These are phyloP conservation scores for Flaveria linearis DNA, from an alignment of 129 eudicot species.

Conservation along the genomic window DNA sequence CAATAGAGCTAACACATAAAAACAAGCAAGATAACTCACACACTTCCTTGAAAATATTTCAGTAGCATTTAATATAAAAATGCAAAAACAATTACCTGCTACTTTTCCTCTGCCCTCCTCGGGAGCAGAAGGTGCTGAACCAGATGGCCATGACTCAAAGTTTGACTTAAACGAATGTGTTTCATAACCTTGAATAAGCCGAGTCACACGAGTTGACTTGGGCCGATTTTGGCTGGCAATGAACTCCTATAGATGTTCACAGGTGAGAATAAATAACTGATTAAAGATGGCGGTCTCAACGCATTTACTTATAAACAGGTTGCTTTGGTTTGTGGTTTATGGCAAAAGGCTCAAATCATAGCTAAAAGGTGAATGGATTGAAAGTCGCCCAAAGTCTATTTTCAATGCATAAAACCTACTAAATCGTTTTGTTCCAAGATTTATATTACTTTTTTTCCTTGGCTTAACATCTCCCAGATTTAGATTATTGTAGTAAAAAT, in stretches of 20 bases:
- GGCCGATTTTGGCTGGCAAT: conserved; percentile 79
- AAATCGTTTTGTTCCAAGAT: neutral
- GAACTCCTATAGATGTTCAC: conserved; percentile 58
- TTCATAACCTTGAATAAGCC: conserved; percentile 97
- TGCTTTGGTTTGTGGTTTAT: neutral
- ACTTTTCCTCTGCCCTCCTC: conserved; percentile 99
- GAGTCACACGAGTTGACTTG: conserved; percentile 87
- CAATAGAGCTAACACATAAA: conserved; percentile 63
- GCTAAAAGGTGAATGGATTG: neutral
- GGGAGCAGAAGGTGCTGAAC: conserved; percentile 83
- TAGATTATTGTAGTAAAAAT: neutral
- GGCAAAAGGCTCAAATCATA: conserved; percentile 4
- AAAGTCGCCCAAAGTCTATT: conserved; percentile 13
- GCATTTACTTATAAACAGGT: conserved; percentile 12
- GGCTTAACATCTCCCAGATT: neutral
- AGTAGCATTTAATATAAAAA: neutral
- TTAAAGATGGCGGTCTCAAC: neutral
- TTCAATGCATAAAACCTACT: neutral
- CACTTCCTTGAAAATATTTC: neutral
- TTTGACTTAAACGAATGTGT: conserved; percentile 87
- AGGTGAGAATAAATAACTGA: conserved; percentile 8
- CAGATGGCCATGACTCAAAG: conserved; percentile 99
- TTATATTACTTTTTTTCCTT: neutral
- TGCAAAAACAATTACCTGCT: conserved; percentile 55
- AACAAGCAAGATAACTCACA: conserved; percentile 19